A percentile compares a stretch with the other conserved stretches of the same genome.
Evolutionary conservation across 2,329 filamentous ascomycete species (phyloP).

Genomic region (Trichoderma pleuroti): DNA sequence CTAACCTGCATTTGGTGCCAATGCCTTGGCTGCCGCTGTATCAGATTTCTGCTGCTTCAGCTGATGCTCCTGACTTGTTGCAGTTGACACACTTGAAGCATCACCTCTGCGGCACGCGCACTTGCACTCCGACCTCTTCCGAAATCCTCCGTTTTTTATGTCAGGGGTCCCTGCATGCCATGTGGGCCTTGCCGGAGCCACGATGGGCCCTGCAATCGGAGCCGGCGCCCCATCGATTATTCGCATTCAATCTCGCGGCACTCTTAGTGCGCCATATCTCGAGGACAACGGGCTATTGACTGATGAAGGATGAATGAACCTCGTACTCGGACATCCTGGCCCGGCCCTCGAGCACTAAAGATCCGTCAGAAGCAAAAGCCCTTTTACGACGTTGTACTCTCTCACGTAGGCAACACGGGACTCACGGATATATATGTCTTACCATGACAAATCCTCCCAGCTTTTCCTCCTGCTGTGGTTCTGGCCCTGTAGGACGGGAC

Average conservation of each 20-base stretch:
- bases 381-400: neutral
- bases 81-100: slow-evolving; percentile 16
- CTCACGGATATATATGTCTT: neutral
- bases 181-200: slow-evolving; percentile 16
- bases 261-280: neutral
- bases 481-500: neutral
- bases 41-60: neutral
- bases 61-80: slow-evolving; percentile 5
- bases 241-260: slow-evolving; percentile 3
- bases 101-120: slow-evolving; percentile 1
- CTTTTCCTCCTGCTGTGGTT: neutral
- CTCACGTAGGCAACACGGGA: neutral
- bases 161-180: slow-evolving; percentile 12
- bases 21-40: neutral
- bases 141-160: slow-evolving; percentile 4
- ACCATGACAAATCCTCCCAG: neutral
- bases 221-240: slow-evolving; percentile 10
- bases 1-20: neutral
- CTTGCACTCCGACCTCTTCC: slow-evolving; percentile 6
- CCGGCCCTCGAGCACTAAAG: neutral
- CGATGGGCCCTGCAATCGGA: slow-evolving; percentile 9
- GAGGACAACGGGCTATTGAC: neutral
- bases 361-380: neutral
- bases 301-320: neutral
- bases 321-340: neutral